These are phyloP conservation scores for Penicillium sclerotiorum DNA, from an alignment of 2,329 filamentous ascomycete species.

Conservation along the genomic window DNA sequence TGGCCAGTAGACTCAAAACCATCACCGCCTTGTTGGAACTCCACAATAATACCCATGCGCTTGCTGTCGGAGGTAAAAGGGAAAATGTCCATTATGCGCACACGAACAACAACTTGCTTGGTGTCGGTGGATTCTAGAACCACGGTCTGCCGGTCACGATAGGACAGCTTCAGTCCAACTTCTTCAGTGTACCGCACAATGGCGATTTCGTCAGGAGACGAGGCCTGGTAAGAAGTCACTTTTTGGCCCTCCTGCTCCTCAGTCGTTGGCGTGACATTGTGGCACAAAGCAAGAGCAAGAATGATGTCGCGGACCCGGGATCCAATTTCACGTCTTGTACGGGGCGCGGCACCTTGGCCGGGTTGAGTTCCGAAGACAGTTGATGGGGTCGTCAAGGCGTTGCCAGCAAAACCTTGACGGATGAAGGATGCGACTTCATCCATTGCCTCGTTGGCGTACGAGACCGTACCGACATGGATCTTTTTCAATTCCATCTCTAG, in stretches of 20 bases:
- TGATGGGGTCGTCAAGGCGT: conserved; percentile 70
- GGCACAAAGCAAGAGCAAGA: conserved; percentile 86
- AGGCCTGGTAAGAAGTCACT: conserved; percentile 89
- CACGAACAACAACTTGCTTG: conserved; percentile 74
- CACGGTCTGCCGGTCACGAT: conserved; percentile 87
- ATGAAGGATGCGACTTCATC: conserved; percentile 90
- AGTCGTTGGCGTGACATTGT: conserved; percentile 91
- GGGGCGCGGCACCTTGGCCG: conserved; percentile 63
- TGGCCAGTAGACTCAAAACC: conserved; percentile 50
- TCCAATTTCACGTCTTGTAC: conserved; percentile 90
- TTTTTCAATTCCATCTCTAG: conserved; percentile 97
- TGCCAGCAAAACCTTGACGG: conserved; percentile 73
- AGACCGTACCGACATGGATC: conserved; percentile 96
- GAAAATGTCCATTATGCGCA: conserved; percentile 89
- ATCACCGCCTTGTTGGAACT: conserved; percentile 68
- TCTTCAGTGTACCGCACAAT: conserved; percentile 95
- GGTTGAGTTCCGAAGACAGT: conserved; percentile 67
- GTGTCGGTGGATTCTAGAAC: conserved; percentile 75
- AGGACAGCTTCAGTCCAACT: conserved; percentile 80
- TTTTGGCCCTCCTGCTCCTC: conserved; percentile 79
- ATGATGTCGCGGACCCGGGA: conserved; percentile 91
- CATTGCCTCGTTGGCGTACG: conserved; percentile 98
- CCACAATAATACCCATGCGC: conserved; percentile 94
- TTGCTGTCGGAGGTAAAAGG: conserved; percentile 98
- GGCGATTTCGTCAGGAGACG: conserved; percentile 95